These are phyloP conservation scores for Psilocybe tampanensis DNA, from an alignment of 768 basidiomycete genomes.

Conservation along the genomic window DNA sequence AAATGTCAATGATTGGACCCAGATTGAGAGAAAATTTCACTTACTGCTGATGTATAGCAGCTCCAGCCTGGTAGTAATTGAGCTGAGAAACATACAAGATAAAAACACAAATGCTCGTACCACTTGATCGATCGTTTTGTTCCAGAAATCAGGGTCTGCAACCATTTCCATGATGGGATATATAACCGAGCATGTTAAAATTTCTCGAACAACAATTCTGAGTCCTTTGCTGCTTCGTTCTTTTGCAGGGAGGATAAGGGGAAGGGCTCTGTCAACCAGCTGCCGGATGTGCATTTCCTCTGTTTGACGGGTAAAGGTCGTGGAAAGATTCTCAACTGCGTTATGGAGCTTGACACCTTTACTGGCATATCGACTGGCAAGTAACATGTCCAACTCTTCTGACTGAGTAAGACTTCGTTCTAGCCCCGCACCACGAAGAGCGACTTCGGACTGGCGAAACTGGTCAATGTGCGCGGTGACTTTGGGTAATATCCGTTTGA, in stretches of 20 bases:
- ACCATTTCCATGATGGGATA: conserved; percentile 92
- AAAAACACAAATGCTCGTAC: conserved; percentile 48
- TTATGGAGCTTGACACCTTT: conserved; percentile 75
- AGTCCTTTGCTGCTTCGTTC: conserved; percentile 75
- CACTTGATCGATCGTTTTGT: conserved; percentile 87
- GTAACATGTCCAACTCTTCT: conserved; percentile 84
- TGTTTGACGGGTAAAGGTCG: conserved; percentile 85
- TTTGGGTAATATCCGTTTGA: conserved; percentile 86
- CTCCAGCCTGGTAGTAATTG: conserved; percentile 41
- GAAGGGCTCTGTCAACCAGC: conserved; percentile 72
- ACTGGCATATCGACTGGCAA: conserved; percentile 80
- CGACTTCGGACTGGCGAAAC: conserved; percentile 87
- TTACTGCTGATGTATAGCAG: conserved; percentile 54
- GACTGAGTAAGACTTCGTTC: conserved; percentile 86
- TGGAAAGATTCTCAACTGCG: conserved; percentile 86
- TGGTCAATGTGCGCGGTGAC: conserved; percentile 88
- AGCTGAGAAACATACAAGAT: background rate
- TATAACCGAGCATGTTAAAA: conserved; percentile 79
- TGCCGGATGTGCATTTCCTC: conserved; percentile 84
- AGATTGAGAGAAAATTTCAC: conserved; percentile 13
- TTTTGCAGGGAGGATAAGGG: conserved; percentile 71
- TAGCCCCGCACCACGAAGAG: conserved; percentile 78
- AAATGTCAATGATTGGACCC: conserved; percentile 9
- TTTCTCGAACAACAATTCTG: conserved; percentile 75
- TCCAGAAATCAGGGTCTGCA: conserved; percentile 97